Evolutionary conservation across 495 filamentous ascomycete species (phyloP), one percentile per base, ranked within the genome.

Genomic region (Jackrogersella multiformis): DNA sequence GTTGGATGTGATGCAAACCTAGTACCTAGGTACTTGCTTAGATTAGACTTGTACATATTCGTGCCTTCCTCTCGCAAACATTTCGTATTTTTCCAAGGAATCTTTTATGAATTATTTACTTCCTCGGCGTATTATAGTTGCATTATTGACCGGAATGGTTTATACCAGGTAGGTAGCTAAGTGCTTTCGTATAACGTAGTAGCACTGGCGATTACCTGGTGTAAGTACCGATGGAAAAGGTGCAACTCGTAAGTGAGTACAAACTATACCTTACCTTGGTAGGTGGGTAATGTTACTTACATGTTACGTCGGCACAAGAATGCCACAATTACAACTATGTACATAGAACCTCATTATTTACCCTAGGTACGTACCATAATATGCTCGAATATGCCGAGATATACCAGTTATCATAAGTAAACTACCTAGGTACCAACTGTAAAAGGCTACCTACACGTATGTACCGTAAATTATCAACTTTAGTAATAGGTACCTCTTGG

Each of bases 301-400:
- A 38, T 55, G 59, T 55, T 54, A 62, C 39, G 46, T 36, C 59
- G 59, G 59, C 30, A 55, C 51, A 28, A 45, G 30, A 20, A 54
- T 28, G 23, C 32, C 28, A 51, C 35, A 32, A n/a, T 3, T 46
- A 21, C 15, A 46, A 26, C 21, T 44, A 12, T 1, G 15, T 42
- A 26, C 2, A 10, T 26, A 46, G 23, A 18, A 8, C 20, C 9
- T 46, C n/a, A n/a, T 26, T 5, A 46, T 5, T 5, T 2, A n/a
- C 4, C 0, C 16, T 23, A 21, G 41, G 41, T 44, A 44, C 4
- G 23, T 21, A 44, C 18, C 9, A 9, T 10, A 16, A 44, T 21
- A 23, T 44, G 13, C 16, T 16, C n/a, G 16, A 21, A 44, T 44
- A 44, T 16, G 41, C n/a, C n/a, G n/a, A n/a, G n/a, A n/a, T n/a